phyloP scores from a whole-genome alignment of 1,284 basidiomycete genomes.

The Malassezia caprae region DNA sequence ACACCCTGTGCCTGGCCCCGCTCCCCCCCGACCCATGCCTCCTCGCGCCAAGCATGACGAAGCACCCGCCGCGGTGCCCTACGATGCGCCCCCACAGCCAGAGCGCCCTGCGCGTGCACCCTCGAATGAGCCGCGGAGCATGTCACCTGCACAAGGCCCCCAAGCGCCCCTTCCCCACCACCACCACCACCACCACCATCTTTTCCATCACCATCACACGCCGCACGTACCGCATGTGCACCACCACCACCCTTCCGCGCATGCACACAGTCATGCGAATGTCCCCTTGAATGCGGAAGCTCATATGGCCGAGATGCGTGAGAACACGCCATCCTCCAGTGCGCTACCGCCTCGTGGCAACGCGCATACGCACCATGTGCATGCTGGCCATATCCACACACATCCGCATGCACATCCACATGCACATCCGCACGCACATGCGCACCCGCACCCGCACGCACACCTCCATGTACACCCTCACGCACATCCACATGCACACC shows the following conservation, averaged over 20 bases:
- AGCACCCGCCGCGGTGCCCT: neutral
- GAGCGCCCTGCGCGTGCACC: no score
- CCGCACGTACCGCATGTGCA: neutral
- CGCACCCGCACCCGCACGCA: neutral
- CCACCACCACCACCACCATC: constrained; percentile 12
- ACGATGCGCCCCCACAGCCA: no score
- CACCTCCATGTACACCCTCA: constrained; percentile 6
- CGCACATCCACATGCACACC: no score
- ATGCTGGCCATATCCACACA: neutral
- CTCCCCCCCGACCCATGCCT: neutral
- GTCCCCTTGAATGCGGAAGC: neutral
- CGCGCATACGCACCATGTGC: neutral
- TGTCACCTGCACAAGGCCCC: no score
- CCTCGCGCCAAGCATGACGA: neutral
- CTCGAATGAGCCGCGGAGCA: no score
- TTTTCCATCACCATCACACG: constrained; percentile 2
- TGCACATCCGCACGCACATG: neutral
- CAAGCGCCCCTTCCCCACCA: neutral
- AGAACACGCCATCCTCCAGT: neutral
- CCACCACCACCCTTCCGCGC: neutral
- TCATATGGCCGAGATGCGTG: neutral
- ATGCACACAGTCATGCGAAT: neutral
- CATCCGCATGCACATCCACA: neutral
- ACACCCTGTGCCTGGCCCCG: neutral
- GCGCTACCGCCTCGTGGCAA: neutral